A percentile compares a stretch with the other conserved stretches of the same genome.
phyloP scores from a whole-genome alignment of 225 moss, liverwort and hornwort genomes.

The Asterella californica region DNA sequence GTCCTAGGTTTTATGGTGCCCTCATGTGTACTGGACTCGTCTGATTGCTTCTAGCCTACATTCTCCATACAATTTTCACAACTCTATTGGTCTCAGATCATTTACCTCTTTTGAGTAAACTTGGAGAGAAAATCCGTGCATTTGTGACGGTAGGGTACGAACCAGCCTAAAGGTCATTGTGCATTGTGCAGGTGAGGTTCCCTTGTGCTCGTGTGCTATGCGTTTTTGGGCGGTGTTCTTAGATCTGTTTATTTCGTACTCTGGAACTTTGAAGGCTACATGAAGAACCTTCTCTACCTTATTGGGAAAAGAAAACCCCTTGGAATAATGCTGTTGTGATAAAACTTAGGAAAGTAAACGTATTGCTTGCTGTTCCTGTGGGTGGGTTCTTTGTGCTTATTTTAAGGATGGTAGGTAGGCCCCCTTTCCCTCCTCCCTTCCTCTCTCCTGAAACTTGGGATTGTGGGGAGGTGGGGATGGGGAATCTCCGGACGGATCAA shows the following conservation, averaged over 20 bases:
- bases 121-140: neutral
- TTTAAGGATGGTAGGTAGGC: neutral
- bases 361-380: neutral
- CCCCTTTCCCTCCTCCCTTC: slow-evolving; percentile 12
- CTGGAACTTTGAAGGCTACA: neutral
- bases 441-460: neutral
- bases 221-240: neutral
- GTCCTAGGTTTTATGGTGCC: no score
- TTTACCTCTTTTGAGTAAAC: neutral
- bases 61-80: no score
- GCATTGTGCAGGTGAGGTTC: slow-evolving; percentile 1
- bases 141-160: neutral
- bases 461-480: slow-evolving; percentile 11
- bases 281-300: neutral
- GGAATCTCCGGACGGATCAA: slow-evolving; percentile 21
- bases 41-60: no score
- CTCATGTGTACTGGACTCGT: no score
- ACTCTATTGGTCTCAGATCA: neutral
- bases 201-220: neutral
- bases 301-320: neutral
- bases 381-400: neutral
- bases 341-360: neutral
- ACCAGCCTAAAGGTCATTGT: neutral
- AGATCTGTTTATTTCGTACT: neutral
- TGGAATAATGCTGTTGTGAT: neutral